These are phyloP conservation scores for Chaetomidium leptoderma DNA, from an alignment of 495 filamentous ascomycete genomes.

Conservation along the genomic window DNA sequence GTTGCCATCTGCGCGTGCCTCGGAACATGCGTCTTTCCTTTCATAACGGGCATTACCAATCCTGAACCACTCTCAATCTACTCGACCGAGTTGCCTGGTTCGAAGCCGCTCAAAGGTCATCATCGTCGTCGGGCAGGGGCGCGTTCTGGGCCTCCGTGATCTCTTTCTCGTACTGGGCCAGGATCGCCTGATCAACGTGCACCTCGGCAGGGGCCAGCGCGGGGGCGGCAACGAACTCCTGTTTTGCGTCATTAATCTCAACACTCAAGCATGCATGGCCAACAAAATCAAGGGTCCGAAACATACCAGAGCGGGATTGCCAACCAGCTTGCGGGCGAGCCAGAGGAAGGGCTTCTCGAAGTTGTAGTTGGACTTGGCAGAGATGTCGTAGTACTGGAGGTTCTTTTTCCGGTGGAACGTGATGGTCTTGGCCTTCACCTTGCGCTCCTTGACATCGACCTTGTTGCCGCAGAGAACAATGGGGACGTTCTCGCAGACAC, in stretches of 20 bases:
- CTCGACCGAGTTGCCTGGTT: constrained; percentile 13
- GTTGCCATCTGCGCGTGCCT: constrained; percentile 22
- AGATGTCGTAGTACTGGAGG: constrained; percentile 99
- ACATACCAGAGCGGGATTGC: constrained; percentile 83
- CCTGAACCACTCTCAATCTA: constrained; percentile 15
- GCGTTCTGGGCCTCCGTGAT: constrained; percentile 79
- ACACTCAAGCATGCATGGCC: neutral
- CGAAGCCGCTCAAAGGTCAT: constrained; percentile 46
- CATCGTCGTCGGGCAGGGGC: constrained; percentile 94
- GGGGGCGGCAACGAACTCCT: constrained; percentile 96
- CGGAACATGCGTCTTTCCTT: constrained; percentile 24
- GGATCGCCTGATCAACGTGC: constrained; percentile 73
- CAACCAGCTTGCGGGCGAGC: constrained; percentile 97
- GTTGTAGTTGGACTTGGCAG: constrained; percentile 99
- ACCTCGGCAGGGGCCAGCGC: constrained; percentile 93
- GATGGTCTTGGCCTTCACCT: constrained; percentile 99
- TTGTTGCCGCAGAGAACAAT: constrained; percentile 99
- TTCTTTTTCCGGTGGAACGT: constrained; percentile 99
- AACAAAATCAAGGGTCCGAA: neutral
- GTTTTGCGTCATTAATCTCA: constrained; percentile 17
- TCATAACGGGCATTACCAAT: constrained; percentile 34
- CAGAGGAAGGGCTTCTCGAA: constrained; percentile 99
- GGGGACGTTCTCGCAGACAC: constrained; percentile 99
- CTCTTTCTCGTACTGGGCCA: constrained; percentile 79
- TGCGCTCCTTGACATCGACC: constrained; percentile 99